These are phyloP conservation scores for Candida sojae DNA, from an alignment of 1,139 yeast species.

Conservation along the genomic window DNA sequence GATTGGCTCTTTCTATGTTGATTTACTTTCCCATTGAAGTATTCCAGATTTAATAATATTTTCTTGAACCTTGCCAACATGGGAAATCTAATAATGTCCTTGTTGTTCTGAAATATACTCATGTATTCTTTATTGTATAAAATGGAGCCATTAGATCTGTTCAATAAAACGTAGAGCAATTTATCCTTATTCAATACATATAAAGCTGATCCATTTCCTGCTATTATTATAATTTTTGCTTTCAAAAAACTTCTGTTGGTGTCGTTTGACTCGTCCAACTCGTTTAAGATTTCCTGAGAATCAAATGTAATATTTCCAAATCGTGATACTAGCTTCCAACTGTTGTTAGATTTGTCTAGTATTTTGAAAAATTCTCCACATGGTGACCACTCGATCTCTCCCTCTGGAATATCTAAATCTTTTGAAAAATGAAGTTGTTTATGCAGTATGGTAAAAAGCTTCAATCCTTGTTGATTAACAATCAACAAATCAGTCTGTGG, in stretches of 20 bases:
- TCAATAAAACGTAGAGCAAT: constrained; percentile 25
- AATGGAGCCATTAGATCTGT: constrained; percentile 19
- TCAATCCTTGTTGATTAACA: constrained; percentile 15
- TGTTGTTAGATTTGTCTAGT: constrained; percentile 22
- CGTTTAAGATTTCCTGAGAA: constrained; percentile 26
- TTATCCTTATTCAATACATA: constrained; percentile 23
- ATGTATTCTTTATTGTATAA: constrained; percentile 31
- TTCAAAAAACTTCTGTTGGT: constrained; percentile 23
- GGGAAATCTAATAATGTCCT: constrained; percentile 28
- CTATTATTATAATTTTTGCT: constrained; percentile 23
- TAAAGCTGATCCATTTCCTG: constrained; percentile 29
- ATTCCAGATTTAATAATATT: constrained; percentile 23
- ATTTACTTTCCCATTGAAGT: constrained; percentile 19
- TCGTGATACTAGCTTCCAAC: constrained; percentile 38
- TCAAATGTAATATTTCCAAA: constrained; percentile 37
- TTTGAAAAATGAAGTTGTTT: constrained; percentile 16
- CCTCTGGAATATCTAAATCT: constrained; percentile 11
- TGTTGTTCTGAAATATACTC: constrained; percentile 23
- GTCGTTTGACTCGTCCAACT: constrained; percentile 21
- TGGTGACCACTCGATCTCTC: constrained; percentile 31
- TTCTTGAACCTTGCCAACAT: constrained; percentile 32
- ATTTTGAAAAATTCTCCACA: constrained; percentile 37
- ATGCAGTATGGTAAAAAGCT: constrained; percentile 17
- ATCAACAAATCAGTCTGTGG: constrained; percentile 28
- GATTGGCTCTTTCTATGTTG: constrained; percentile 15